phyloP scores from a whole-genome alignment of 305 asterid genomes.

The Fraxinus baroniana region DNA sequence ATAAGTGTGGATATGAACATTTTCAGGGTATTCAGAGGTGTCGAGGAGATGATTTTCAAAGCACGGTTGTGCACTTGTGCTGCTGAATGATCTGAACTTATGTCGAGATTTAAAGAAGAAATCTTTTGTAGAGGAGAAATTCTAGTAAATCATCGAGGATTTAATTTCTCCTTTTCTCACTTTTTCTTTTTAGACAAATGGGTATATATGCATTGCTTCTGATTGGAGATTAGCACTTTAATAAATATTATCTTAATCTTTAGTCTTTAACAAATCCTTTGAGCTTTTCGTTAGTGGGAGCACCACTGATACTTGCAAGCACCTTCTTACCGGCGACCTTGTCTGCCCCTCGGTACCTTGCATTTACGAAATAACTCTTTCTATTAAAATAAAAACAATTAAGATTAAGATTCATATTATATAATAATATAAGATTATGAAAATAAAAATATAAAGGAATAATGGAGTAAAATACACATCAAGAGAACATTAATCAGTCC shows the following conservation, averaged over 20 bases:
- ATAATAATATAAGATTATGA: no score
- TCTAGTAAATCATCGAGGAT: conserved; percentile 3
- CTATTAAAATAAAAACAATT: no score
- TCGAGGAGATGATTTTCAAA: background rate
- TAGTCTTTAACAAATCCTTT: background rate
- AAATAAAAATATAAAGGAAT: no score
- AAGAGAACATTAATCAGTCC: no score
- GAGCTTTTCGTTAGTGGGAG: no score
- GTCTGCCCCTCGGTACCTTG: no score
- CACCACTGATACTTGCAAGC: no score
- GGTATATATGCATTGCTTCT: conserved; percentile 66
- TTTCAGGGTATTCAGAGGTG: background rate
- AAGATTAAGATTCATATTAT: no score
- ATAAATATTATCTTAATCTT: background rate
- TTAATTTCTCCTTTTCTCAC: conserved; percentile 14
- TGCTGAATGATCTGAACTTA: background rate
- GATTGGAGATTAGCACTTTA: conserved; percentile 31
- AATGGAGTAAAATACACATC: no score
- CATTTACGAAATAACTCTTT: no score
- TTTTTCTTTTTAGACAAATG: conserved; percentile 28
- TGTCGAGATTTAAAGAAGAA: conserved; percentile 25
- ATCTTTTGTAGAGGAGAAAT: conserved; percentile 19
- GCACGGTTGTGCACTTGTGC: background rate
- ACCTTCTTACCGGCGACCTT: no score
- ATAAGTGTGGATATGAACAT: conserved; percentile 35